phyloP scores from a whole-genome alignment of 2,329 filamentous ascomycete genomes.

The Ophiognomonia clavigignenti-juglandacearum region DNA sequence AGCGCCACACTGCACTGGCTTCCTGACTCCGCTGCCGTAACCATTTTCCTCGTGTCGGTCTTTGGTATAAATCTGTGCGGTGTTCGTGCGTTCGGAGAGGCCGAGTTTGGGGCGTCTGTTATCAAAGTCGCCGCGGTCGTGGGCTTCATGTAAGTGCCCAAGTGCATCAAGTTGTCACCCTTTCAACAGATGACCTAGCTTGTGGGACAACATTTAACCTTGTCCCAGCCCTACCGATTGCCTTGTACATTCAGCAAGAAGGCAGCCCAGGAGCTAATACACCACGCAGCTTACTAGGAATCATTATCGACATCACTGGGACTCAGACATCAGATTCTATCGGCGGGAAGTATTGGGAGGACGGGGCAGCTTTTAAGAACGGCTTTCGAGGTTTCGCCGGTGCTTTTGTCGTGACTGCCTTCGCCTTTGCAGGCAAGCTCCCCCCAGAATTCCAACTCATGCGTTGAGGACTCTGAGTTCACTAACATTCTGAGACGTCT shows the following conservation, averaged over 20 bases:
- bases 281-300: constrained; percentile 64
- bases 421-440: no score
- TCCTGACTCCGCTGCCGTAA: constrained; percentile 70
- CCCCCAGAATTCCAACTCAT: no score
- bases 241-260: neutral
- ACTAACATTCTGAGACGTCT: no score
- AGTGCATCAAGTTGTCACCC: no score
- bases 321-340: constrained; percentile 71
- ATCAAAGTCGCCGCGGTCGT: constrained; percentile 83
- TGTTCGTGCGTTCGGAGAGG: constrained; percentile 83
- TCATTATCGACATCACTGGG: constrained; percentile 80
- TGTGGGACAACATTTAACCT: no score
- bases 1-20: constrained; percentile 49
- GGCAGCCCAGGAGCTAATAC: constrained; percentile 12
- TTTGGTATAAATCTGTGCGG: constrained; percentile 82
- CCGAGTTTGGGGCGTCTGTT: constrained; percentile 81
- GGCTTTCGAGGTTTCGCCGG: constrained; percentile 74
- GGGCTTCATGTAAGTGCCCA: constrained; percentile 80
- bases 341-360: constrained; percentile 68
- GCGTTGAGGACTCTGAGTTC: no score
- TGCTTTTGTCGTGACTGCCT: no score
- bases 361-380: constrained; percentile 77
- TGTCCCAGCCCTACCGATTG: no score
- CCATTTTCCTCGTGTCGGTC: constrained; percentile 73
- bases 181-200: no score